Evolutionary conservation across 2,329 filamentous ascomycete genomes (phyloP), one percentile per base, ranked within the genome.

Genomic region (Bisporella sp.): DNA sequence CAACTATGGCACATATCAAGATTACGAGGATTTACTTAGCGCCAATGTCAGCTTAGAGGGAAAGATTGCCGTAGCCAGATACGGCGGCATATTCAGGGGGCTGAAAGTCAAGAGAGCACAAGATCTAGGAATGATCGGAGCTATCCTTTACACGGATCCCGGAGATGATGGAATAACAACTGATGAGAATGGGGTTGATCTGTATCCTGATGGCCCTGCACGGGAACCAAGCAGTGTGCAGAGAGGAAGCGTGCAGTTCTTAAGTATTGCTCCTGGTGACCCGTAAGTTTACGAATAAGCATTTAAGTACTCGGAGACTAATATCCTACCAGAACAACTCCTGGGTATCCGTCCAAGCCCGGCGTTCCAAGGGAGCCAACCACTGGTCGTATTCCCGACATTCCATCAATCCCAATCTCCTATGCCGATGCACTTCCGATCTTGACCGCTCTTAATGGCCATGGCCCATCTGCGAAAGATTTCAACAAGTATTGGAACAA

Each of bases 21-120:
- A 97, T 65, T 97, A 84, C 57, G 85, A 93, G 59, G 89, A 95
- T 56, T 75, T 97, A 11, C 63, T 85, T 41, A 76, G 81, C 39
- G 85, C 87, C 37, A 89, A 89, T 57, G 70, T 96, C 51, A 82
- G 78, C 51, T 71, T 97, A 40, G 67, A 84, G 58, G 92, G 90
- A 45, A 95, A 95, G 69, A 92, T 97, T 58, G 90, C 88, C 1
- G 73, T 97, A 54, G 85, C 80, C 41, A 90, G 87, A 63, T 96
- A 97, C 65, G 92, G 92, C 12, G 76, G 79, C 43, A 83, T 92
- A 54, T 96, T 96, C 73, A 80, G 92, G 48, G 92, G 91, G 1
- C 75, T 97, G 55, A 97, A 96, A 68, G 82, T 96, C 50, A 96
- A 95, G 74, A 81, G 90, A 46, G 92, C 92, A 1, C 87, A 95